phyloP scores from a whole-genome alignment of 169 alveolate genomes.

The Plasmodium chabaudi region DNA sequence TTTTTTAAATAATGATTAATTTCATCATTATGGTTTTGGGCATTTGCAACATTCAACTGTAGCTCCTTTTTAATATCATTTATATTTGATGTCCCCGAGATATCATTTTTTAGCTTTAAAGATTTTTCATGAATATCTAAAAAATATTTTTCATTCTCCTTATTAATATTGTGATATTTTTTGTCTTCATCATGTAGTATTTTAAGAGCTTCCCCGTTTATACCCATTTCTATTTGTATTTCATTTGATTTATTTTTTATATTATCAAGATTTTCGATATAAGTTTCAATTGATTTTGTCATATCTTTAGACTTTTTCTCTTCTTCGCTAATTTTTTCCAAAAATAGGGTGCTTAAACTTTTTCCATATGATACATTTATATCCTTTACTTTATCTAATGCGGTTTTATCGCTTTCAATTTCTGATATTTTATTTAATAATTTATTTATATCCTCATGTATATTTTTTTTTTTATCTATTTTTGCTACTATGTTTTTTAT shows the following conservation, averaged over 20 bases:
- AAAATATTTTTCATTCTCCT: too few species aligned
- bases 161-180: background rate
- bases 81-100: background rate
- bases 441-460: background rate
- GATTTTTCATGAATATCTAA: too few species aligned
- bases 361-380: background rate
- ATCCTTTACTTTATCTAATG: background rate
- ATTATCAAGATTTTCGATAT: background rate
- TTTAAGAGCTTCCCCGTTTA: background rate
- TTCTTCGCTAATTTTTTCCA: slow-evolving; percentile 1
- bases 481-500: too few species aligned
- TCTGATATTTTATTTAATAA: background rate
- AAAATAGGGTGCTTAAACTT: slow-evolving; percentile 2
- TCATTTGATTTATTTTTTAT: background rate
- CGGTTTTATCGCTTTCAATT: background rate
- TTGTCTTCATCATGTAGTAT: background rate
- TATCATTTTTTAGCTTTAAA: too few species aligned
- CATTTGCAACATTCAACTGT: background rate
- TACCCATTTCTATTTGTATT: too few species aligned
- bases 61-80: background rate
- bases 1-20: background rate
- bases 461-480: background rate
- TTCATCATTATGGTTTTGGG: background rate
- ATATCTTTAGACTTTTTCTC: background rate
- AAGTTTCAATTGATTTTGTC: background rate